A percentile compares a stretch with the other conserved stretches of the same genome.
phyloP scores from a whole-genome alignment of 305 asterid genomes.

The Plantago coronopus region DNA sequence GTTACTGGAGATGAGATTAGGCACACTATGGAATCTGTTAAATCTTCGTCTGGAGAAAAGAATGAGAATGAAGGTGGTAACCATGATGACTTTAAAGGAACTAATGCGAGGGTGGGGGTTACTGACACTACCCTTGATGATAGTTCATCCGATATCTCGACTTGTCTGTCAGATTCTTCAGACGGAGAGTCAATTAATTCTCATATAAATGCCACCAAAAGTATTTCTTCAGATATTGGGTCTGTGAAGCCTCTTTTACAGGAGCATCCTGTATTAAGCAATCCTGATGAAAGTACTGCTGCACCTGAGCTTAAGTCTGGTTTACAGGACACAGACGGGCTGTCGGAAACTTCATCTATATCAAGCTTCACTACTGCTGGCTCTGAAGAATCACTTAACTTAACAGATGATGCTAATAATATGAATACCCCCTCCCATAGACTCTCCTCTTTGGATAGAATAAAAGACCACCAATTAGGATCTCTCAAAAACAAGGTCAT shows the following conservation, averaged over 20 bases:
- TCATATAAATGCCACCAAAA: constrained; percentile 25
- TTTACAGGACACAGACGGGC: constrained; percentile 22
- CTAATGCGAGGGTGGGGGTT: constrained; percentile 21
- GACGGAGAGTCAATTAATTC: constrained; percentile 25
- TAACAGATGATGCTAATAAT: constrained; percentile 20
- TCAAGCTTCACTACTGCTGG: constrained; percentile 32
- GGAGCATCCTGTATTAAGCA: constrained; percentile 28
- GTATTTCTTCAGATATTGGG: constrained; percentile 21
- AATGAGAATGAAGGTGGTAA: constrained; percentile 26
- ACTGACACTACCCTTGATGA: constrained; percentile 28
- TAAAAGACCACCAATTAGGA: constrained; percentile 24
- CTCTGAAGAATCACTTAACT: constrained; percentile 35
- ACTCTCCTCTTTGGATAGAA: constrained; percentile 27
- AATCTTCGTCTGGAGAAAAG: constrained; percentile 25
- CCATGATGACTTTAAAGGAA: constrained; percentile 25
- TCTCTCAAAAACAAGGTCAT: constrained; percentile 25
- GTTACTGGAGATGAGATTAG: constrained; percentile 28
- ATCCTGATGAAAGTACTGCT: constrained; percentile 20
- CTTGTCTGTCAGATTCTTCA: constrained; percentile 29
- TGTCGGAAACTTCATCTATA: constrained; percentile 33
- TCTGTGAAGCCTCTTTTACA: constrained; percentile 26
- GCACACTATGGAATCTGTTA: constrained; percentile 29
- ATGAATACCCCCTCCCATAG: constrained; percentile 27
- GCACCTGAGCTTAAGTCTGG: constrained; percentile 24
- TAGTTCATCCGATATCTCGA: constrained; percentile 25